These are phyloP conservation scores for Dunaliella salina DNA, from an alignment of 163 green algal species.

Conservation along the genomic window DNA sequence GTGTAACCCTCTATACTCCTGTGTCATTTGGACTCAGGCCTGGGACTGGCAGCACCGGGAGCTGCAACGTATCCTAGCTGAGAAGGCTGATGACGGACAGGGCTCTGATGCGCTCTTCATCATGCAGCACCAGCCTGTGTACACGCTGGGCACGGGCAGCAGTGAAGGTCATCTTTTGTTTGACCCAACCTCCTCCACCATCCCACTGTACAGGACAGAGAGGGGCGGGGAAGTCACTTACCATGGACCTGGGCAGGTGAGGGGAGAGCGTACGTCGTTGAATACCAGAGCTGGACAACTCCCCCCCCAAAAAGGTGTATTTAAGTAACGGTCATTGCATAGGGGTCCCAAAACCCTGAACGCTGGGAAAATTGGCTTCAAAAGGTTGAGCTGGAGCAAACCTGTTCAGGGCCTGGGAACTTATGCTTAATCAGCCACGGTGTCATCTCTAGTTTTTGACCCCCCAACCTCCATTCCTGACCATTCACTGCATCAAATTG, in stretches of 20 bases:
- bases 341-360: no score
- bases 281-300: no score
- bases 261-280: background rate
- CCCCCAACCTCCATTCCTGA: no score
- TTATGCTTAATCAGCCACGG: no score
- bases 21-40: conserved; percentile 52
- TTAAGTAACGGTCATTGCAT: no score
- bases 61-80: conserved; percentile 29
- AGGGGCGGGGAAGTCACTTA: conserved; percentile 95
- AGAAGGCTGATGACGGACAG: background rate
- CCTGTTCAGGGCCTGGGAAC: no score
- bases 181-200: conserved; percentile 50
- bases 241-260: conserved; percentile 87
- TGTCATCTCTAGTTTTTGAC: no score
- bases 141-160: conserved; percentile 84
- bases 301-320: no score
- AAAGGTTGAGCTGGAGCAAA: no score
- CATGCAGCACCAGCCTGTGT: conserved; percentile 87
- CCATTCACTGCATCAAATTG: no score
- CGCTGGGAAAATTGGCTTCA: no score
- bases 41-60: conserved; percentile 70
- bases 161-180: conserved; percentile 76
- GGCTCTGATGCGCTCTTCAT: conserved; percentile 13
- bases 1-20: no score
- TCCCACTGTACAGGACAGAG: conserved; percentile 71